Conservation (phyloP, 148 eudicot species). For the Vaccinium myrtillus region DNA sequence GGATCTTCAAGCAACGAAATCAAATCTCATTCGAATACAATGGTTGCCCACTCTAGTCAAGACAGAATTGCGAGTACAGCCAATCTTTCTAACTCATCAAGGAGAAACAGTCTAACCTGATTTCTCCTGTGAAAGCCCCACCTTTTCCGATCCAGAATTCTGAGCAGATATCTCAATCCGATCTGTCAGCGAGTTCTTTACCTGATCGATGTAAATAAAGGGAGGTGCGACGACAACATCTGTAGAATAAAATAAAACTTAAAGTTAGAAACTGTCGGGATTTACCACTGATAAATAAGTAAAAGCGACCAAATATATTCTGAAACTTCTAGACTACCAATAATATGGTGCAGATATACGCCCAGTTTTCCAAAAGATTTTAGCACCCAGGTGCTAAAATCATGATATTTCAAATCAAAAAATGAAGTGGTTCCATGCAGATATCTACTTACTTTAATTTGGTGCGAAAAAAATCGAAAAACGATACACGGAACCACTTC, state of each 20-base stretch:
- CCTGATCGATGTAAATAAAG: conserved; percentile 85
- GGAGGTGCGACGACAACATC: conserved; percentile 98
- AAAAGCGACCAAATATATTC: neutral
- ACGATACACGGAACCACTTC: too few species aligned
- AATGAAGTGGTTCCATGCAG: too few species aligned
- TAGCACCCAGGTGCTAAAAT: too few species aligned
- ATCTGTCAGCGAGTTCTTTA: conserved; percentile 70
- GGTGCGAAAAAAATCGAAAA: too few species aligned
- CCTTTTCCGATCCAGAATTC: conserved; percentile 96
- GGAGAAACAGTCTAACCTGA: conserved; percentile 51
- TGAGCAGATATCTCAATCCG: conserved; percentile 88
- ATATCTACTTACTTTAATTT: too few species aligned
- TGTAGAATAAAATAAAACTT: conserved; percentile 31
- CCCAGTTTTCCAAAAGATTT: too few species aligned
- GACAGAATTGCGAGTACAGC: too few species aligned
- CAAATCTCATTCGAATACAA: too few species aligned
- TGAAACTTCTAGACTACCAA: neutral
- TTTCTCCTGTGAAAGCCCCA: conserved; percentile 98
- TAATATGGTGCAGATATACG: neutral
- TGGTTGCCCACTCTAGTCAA: too few species aligned
- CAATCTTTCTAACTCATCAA: neutral
- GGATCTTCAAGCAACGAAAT: neutral
- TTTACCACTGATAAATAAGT: neutral
- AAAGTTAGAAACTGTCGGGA: neutral
- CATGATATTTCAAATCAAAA: too few species aligned